Evolutionary conservation across 106 monocot genomes (phyloP).

Genomic region (Allium sativum): DNA sequence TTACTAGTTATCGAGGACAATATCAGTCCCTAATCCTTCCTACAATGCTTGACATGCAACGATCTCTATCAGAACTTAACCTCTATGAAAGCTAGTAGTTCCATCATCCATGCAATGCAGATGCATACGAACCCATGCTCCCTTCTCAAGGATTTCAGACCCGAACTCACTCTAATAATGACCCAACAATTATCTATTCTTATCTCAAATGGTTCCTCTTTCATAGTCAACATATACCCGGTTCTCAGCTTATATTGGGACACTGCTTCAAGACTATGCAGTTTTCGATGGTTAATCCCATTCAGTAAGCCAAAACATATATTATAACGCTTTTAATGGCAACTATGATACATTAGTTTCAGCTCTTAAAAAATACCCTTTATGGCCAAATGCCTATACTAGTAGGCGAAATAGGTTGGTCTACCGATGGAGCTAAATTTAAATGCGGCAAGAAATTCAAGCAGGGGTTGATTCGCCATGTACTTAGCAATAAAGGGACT

Average conservation of each 20-base stretch:
- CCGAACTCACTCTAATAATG: constrained; percentile 64
- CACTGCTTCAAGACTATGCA: constrained; percentile 79
- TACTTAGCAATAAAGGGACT: constrained; percentile 62
- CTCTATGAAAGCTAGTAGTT: constrained; percentile 72
- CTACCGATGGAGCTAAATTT: constrained; percentile 68
- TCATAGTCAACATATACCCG: constrained; percentile 83
- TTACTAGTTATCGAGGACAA: constrained; percentile 64
- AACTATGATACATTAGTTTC: constrained; percentile 79
- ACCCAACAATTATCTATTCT: constrained; percentile 66
- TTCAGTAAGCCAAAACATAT: constrained; percentile 45
- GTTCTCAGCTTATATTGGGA: constrained; percentile 68
- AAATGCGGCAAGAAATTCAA: constrained; percentile 73
- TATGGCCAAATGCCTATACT: constrained; percentile 75
- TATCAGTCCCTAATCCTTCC: constrained; percentile 61
- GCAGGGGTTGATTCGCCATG: constrained; percentile 71
- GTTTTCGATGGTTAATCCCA: constrained; percentile 73
- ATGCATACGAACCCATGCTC: constrained; percentile 55
- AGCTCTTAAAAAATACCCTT: constrained; percentile 45
- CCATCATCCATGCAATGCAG: constrained; percentile 97
- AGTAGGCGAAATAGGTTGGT: constrained; percentile 82
- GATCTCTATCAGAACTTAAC: constrained; percentile 59
- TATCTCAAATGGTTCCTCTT: constrained; percentile 55
- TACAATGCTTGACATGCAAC: constrained; percentile 59
- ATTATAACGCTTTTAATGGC: constrained; percentile 87
- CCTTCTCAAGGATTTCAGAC: constrained; percentile 79